Conservation (phyloP, 345 rosid genomes). For the Noccaea bulbosa region DNA sequence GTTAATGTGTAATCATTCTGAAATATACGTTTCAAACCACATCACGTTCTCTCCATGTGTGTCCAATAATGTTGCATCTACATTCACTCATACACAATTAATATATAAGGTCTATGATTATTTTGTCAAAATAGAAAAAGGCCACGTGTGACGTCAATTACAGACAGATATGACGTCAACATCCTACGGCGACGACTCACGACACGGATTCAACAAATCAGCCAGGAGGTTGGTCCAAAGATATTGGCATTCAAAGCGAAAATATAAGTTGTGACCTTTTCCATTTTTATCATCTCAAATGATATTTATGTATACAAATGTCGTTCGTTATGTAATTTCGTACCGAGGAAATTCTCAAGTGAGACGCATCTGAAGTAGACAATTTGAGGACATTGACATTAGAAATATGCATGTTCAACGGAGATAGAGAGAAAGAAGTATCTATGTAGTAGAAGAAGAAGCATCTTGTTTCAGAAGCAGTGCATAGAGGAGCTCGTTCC, state of each 20-base stretch:
- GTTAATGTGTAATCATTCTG: neutral
- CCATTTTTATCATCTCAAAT: neutral
- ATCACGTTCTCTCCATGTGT: conserved; percentile 3
- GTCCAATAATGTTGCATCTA: neutral
- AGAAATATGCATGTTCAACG: no score
- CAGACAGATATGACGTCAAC: conserved; percentile 18
- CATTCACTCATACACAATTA: neutral
- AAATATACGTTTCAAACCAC: neutral
- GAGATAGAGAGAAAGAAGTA: no score
- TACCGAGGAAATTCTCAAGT: no score
- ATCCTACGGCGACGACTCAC: conserved; percentile 14
- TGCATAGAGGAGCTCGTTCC: conserved; percentile 46
- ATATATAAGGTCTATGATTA: neutral
- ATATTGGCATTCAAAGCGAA: neutral
- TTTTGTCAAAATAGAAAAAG: neutral
- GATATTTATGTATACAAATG: neutral
- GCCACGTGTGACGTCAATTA: conserved; percentile 18
- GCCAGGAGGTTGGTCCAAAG: neutral
- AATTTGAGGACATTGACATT: no score
- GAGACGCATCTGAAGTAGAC: no score
- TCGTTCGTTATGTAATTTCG: no score
- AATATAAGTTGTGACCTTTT: neutral
- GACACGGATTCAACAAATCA: neutral
- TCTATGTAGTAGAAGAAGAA: conserved; percentile 3
- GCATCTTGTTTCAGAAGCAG: conserved; percentile 42